phyloP scores from a whole-genome alignment of 495 filamentous ascomycete genomes.

The Podospora comata region DNA sequence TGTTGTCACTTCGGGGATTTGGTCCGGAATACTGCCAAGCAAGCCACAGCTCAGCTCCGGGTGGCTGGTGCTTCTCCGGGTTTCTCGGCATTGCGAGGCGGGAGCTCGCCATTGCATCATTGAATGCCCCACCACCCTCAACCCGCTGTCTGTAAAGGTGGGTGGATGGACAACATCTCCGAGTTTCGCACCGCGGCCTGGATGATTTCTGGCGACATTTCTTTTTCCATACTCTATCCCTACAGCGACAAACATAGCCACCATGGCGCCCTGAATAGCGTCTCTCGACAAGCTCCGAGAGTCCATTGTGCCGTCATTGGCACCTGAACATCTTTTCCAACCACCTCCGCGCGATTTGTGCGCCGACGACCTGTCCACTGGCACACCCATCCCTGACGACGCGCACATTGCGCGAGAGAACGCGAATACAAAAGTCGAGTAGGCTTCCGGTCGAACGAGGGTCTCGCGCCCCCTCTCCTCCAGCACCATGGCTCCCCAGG shows the following conservation, averaged over 20 bases:
- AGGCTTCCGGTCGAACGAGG: neutral
- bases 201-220: neutral
- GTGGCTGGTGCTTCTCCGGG: neutral
- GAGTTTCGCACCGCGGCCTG: neutral
- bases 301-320: neutral
- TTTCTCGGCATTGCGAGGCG: conserved; percentile 11
- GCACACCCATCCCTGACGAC: neutral
- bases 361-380: neutral
- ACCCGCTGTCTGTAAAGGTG: neutral
- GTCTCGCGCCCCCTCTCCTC: neutral
- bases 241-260: neutral
- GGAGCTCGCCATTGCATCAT: conserved; percentile 34
- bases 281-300: neutral
- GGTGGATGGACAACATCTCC: conserved; percentile 8
- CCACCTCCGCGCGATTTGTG: conserved; percentile 10
- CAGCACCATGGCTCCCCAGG: conserved; percentile 28
- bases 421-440: neutral
- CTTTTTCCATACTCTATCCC: neutral
- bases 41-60: neutral
- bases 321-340: neutral
- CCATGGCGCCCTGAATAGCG: neutral
- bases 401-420: neutral
- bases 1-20: neutral
- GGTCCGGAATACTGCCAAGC: neutral
- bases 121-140: conserved; percentile 6